Percentiles rank a stretch among this genome's conserved stretches.
Conservation (phyloP, 192 early-diverging fungal genomes). For the Coemansia sp. region DNA sequence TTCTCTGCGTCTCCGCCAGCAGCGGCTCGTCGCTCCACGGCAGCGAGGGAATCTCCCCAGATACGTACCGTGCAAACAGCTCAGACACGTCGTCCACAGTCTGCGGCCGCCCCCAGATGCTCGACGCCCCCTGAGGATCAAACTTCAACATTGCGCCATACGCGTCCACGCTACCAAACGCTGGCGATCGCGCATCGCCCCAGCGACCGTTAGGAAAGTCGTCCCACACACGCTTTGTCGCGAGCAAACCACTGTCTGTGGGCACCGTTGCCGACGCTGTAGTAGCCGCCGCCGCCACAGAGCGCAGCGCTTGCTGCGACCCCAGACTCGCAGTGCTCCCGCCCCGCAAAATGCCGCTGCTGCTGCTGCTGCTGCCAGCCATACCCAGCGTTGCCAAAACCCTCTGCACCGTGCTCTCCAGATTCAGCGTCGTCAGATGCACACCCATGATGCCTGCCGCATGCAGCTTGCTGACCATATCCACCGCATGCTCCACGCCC, state of each 20-base stretch:
- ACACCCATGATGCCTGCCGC: conserved; percentile 64
- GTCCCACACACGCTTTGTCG: conserved; percentile 62
- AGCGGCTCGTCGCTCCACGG: conserved; percentile 92
- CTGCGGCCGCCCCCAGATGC: conserved; percentile 77
- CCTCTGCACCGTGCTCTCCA: conserved; percentile 80
- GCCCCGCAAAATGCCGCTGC: not conserved
- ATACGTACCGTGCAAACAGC: conserved; percentile 81
- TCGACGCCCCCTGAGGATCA: conserved; percentile 60
- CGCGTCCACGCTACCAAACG: conserved; percentile 77
- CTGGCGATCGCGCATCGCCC: conserved; percentile 95
- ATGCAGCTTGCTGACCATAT: conserved; percentile 68
- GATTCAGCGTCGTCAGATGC: conserved; percentile 94
- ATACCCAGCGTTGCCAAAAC: conserved; percentile 71
- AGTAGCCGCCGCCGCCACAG: conserved; percentile 5
- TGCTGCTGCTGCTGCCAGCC: no score
- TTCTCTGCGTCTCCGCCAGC: conserved; percentile 67
- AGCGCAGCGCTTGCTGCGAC: not conserved
- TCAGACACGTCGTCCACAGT: conserved; percentile 61
- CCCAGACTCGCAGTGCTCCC: not conserved
- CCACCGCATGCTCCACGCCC: conserved; percentile 79
- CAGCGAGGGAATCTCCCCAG: conserved; percentile 68
- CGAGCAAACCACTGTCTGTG: not conserved
- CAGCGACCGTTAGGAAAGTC: conserved; percentile 98
- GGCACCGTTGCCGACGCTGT: not conserved
- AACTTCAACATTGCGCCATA: conserved; percentile 83